Evolutionary conservation across 306 rosid genomes (phyloP), one percentile per base, ranked within the genome.

Genomic region (Astragalus glycyphyllos): DNA sequence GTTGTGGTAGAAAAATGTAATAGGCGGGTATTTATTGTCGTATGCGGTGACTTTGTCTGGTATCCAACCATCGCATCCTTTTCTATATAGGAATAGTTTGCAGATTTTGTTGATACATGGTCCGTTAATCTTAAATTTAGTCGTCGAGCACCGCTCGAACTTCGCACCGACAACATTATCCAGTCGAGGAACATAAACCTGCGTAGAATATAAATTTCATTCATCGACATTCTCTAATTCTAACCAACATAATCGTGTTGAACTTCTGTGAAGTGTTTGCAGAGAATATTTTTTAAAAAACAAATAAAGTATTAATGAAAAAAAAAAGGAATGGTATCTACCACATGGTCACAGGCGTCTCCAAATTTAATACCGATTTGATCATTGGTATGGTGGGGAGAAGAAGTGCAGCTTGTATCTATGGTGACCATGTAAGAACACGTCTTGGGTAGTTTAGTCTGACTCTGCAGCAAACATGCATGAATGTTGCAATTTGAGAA

Each of bases 321-420:
- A 26, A 4, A 26, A 26, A 26, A 1, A 26, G 3, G 16, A 3
- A 23, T 4, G 34, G 20, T 51, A 88, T 94, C 93, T 87, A 92
- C 98, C 98, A 85, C 87, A 64, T 81, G 75, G 65, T 95, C 96
- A 68, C 82, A 57, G 20, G 91, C 96, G 65, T 92, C 98, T 6
- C 97, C 96, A 54, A 92, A 92, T 4, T 82, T 4, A 60, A 87
- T 77, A 70, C 91, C 82, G 72, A 90, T 86, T 10, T 47, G 77
- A 66, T 90, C 96, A 66, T 86, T 83, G 1, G 96, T 92, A 67
- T 86, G 80, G 6, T 56, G 49, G 34, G 92, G 66, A 35, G 98
- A 92, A 32, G 66, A 92, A 32, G 66, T 56, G 65, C 91, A 90
- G 75, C 98, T 92, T 29, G 98, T 90, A 71, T 15, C 84, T 46